phyloP scores from a whole-genome alignment of 768 basidiomycete species.

The Rhodotorula toruloides region DNA sequence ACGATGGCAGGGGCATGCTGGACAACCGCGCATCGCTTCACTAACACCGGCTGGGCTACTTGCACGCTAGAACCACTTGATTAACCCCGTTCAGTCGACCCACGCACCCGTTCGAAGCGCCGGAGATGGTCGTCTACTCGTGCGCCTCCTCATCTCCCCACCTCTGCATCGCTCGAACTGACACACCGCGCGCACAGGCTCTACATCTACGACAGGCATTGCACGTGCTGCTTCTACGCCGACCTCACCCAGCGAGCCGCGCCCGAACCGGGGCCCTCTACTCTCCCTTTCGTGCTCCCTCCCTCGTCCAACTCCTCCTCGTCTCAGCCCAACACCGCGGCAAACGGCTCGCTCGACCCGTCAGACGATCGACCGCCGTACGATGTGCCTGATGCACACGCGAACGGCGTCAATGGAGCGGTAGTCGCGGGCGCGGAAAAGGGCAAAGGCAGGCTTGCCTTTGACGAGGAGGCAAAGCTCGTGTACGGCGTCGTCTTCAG shows the following conservation, averaged over 20 bases:
- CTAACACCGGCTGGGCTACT: no score
- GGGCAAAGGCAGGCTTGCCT: conserved; percentile 62
- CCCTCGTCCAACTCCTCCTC: conserved; percentile 75
- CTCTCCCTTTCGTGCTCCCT: conserved; percentile 69
- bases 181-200: conserved; percentile 46
- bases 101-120: no score
- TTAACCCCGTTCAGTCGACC: no score
- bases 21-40: not conserved
- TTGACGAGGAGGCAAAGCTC: conserved; percentile 95
- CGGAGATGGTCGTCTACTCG: conserved; percentile 35
- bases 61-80: no score
- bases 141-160: not conserved
- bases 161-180: not conserved
- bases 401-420: not conserved
- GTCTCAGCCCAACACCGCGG: conserved; percentile 54
- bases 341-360: conserved; percentile 65
- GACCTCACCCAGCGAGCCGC: conserved; percentile 3
- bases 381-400: conserved; percentile 55
- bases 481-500: conserved; percentile 94
- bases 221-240: conserved; percentile 20
- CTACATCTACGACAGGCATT: conserved; percentile 84
- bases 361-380: conserved; percentile 62
- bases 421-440: conserved; percentile 20
- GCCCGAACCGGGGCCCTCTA: conserved; percentile 65
- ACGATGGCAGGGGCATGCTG: not conserved